These are phyloP conservation scores for Scutellaria barbata DNA, from an alignment of 257 asterid genomes.

Conservation along the genomic window DNA sequence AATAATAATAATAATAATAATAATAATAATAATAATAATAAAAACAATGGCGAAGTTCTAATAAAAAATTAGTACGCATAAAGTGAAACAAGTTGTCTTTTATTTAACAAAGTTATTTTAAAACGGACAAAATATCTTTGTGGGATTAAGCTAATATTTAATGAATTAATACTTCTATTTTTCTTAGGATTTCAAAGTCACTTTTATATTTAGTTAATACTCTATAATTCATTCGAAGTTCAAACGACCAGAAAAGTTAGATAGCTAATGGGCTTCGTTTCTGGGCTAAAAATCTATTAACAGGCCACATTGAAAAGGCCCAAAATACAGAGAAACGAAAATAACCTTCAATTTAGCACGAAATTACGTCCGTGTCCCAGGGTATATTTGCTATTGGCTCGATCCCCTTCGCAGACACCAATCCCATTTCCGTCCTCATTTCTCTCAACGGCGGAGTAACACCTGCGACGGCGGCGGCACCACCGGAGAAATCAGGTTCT, in stretches of 20 bases:
- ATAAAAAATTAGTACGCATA: too few relatives aligned
- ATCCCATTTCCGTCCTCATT: slow-evolving; percentile 8
- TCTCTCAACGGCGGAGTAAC: slow-evolving; percentile 33
- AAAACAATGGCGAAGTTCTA: too few relatives aligned
- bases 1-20: too few relatives aligned
- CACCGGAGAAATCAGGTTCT: slow-evolving; percentile 40
- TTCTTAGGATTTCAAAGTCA: too few relatives aligned
- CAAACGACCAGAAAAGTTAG: background rate
- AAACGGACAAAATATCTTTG: too few relatives aligned
- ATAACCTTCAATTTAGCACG: background rate
- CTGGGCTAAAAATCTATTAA: background rate
- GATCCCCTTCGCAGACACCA: slow-evolving; percentile 39
- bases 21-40: too few relatives aligned
- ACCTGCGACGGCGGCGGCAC: slow-evolving; percentile 40
- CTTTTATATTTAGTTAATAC: too few relatives aligned
- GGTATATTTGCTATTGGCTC: slow-evolving; percentile 28
- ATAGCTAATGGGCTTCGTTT: background rate
- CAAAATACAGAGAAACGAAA: background rate
- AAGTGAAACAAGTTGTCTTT: too few relatives aligned
- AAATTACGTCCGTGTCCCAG: slow-evolving; percentile 25
- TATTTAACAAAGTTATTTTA: too few relatives aligned
- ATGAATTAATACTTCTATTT: too few relatives aligned
- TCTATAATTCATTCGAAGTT: too few relatives aligned
- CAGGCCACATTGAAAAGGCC: background rate
- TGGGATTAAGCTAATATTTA: too few relatives aligned